Percentiles rank a stretch among this genome's conserved stretches.
Conservation (phyloP, 768 basidiomycete genomes). For the Russula olivacea region DNA sequence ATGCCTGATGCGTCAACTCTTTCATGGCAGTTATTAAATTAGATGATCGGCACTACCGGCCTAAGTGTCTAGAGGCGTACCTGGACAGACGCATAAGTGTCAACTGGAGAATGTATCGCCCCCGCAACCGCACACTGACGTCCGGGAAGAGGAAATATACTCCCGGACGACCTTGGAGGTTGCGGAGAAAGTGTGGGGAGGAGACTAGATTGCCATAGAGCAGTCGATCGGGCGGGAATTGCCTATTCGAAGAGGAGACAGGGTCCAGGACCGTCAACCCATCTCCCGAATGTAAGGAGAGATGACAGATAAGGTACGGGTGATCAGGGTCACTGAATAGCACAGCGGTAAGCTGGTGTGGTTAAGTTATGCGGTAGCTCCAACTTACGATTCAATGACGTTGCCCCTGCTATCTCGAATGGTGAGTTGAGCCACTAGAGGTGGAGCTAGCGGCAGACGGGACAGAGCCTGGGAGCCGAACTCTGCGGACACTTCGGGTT, state of each 20-base stretch:
- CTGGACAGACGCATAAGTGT: constrained; percentile 68
- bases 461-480: constrained; percentile 71
- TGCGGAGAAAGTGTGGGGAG: constrained; percentile 70
- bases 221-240: constrained; percentile 48
- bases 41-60: constrained; percentile 1
- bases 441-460: constrained; percentile 78
- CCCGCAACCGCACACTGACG: constrained; percentile 75
- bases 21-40: constrained; percentile 38
- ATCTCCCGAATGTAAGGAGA: constrained; percentile 68
- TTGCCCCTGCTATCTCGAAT: constrained; percentile 69
- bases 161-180: constrained; percentile 75
- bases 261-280: constrained; percentile 59
- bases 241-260: constrained; percentile 48
- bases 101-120: constrained; percentile 69
- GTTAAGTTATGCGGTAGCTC: constrained; percentile 22
- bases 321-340: constrained; percentile 68
- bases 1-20: constrained; percentile 45
- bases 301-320: constrained; percentile 80
- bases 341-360: constrained; percentile 1
- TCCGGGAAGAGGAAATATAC: constrained; percentile 89
- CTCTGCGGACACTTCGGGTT: constrained; percentile 76
- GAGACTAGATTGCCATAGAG: constrained; percentile 85
- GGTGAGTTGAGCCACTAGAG: constrained; percentile 73
- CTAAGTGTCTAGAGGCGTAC: constrained; percentile 41
- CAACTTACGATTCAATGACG: constrained; percentile 69